Base-by-base conservation (phyloP, 441 rosid species). In the Eruca vesicaria region DNA sequence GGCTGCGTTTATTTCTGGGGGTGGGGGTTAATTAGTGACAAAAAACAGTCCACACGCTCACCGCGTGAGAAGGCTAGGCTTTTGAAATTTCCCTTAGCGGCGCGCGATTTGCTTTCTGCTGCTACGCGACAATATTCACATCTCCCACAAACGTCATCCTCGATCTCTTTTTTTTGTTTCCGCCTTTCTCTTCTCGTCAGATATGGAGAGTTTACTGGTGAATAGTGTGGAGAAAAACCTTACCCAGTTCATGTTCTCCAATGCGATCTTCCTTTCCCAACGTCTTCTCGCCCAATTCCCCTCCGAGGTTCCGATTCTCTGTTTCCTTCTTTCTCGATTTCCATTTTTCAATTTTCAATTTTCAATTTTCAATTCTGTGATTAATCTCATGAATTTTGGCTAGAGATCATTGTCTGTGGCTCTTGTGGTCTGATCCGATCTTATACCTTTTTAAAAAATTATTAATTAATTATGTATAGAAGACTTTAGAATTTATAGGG, bases 201-300 rank as follows among this genome's bases (percentile, higher is more conserved):
- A 36, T 50, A 87, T 87, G 91, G 91, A 87, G 81, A 82, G 68
- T 3, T 56, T 87, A 14, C 79, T 87, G 36, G 62, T 70, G 15
- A 83, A 77, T 75, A 78, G 71, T 29, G 80, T 85, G 12, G 77
- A 82, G 72, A 84, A 68, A 60, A 84, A 84, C 62, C 81, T 85
- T 19, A 79, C 64, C 11, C 81, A 84, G 32, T 85, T 84, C 68
- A 80, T 82, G 84, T 38, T 77, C 68, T 56, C 82, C 1, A 87
- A 87, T 71, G 86, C 89, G 10, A 77, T 84, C 71, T 87, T 87
- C 82, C 82, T 85, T 35, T 80, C 81, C 84, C 84, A 87, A 77
- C 89, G 87, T 64, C 86, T 87, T 32, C 72, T 81, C 80, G 89
- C 91, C n/a, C 75, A 87, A 71, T 87, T 81, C 36, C 87, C 89